These are phyloP conservation scores for Entomortierella chlamydospora DNA, from an alignment of 192 early-diverging fungal genomes.

Conservation along the genomic window DNA sequence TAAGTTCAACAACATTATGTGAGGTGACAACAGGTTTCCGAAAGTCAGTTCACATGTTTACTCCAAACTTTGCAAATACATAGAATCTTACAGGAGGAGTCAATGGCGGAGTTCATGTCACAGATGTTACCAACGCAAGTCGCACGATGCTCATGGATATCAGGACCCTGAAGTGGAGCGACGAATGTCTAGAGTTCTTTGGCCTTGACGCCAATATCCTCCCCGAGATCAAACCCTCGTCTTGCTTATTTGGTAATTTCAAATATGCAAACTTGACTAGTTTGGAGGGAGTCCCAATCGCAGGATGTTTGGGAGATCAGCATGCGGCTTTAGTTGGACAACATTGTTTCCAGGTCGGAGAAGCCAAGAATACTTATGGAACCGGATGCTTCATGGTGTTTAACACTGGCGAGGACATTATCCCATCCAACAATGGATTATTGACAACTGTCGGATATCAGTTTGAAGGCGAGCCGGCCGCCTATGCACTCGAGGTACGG, in stretches of 20 bases:
- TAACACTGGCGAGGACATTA: conserved; percentile 84
- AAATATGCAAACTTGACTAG: conserved; percentile 56
- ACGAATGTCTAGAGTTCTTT: conserved; percentile 83
- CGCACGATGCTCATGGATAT: conserved; percentile 97
- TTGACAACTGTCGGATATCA: conserved; percentile 93
- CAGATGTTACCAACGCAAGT: conserved; percentile 94
- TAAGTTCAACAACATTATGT: no score
- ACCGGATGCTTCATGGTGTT: conserved; percentile 98
- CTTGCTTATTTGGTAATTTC: conserved; percentile 78
- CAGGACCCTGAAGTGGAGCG: conserved; percentile 83
- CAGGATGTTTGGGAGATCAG: conserved; percentile 95
- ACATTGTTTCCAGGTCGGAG: conserved; percentile 86
- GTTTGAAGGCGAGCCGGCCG: conserved; percentile 76
- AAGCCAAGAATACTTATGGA: conserved; percentile 96
- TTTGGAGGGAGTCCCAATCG: conserved; percentile 78
- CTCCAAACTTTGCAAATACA: neutral
- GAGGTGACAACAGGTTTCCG: neutral
- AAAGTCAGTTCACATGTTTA: neutral
- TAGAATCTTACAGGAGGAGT: conserved; percentile 88
- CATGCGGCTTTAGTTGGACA: conserved; percentile 97
- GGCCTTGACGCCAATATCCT: conserved; percentile 69
- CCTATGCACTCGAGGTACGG: conserved; percentile 84
- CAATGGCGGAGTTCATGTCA: conserved; percentile 78
- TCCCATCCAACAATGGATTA: conserved; percentile 85
- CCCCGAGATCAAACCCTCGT: conserved; percentile 85